Conservation (phyloP, 495 filamentous ascomycete genomes). For the Tuber brumale region DNA sequence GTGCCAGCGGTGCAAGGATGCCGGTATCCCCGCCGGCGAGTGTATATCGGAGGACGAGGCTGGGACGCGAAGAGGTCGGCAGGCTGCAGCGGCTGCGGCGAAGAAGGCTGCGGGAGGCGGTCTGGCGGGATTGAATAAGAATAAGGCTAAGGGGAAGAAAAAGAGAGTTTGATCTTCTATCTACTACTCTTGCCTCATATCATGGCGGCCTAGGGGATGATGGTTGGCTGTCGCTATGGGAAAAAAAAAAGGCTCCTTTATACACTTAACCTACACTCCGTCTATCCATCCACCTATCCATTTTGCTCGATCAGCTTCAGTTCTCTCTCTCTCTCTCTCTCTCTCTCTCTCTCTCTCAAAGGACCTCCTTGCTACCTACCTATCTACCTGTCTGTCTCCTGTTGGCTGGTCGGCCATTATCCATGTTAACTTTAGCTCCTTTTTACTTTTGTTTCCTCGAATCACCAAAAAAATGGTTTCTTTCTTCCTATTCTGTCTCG, state of each 20-base stretch:
- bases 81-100: constrained; percentile 48
- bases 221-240: background rate
- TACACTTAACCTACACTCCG: background rate
- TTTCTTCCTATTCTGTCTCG: background rate
- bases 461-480: background rate
- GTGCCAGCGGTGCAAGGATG: constrained; percentile 90
- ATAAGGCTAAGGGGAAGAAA: constrained; percentile 33
- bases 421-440: constrained; percentile 1
- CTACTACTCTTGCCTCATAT: background rate
- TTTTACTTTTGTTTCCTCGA: background rate
- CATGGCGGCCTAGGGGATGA: background rate
- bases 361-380: background rate
- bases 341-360: background rate
- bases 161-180: constrained; percentile 25
- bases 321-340: background rate
- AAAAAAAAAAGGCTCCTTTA: background rate
- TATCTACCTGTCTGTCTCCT: background rate
- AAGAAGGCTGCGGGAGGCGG: constrained; percentile 31
- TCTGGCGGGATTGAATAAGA: constrained; percentile 23
- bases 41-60: constrained; percentile 96
- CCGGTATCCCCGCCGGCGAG: constrained; percentile 81
- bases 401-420: background rate
- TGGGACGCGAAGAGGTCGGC: constrained; percentile 92
- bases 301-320: background rate
- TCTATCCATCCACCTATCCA: background rate